Conservation (phyloP, 2,329 filamentous ascomycete genomes). For the Fusarium sp. region DNA sequence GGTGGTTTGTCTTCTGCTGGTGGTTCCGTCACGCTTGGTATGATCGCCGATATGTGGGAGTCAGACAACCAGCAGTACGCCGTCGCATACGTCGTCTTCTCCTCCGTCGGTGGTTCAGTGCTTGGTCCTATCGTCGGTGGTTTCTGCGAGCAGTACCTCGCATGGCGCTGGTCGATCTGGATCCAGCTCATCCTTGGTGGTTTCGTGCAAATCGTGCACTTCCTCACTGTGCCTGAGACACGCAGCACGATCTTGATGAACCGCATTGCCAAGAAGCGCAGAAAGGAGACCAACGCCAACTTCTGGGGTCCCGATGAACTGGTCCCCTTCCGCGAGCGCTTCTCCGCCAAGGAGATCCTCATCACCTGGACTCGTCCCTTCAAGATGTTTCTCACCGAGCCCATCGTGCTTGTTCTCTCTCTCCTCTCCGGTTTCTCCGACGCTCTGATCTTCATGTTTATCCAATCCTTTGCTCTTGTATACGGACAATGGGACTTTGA, state of each 20-base stretch:
- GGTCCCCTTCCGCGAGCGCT: conserved; percentile 66
- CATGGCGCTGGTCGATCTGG: conserved; percentile 83
- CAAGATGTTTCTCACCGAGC: conserved; percentile 78
- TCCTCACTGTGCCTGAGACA: conserved; percentile 80
- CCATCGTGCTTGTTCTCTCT: conserved; percentile 77
- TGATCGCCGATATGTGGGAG: conserved; percentile 81
- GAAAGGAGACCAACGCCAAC: conserved; percentile 68
- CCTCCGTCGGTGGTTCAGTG: conserved; percentile 80
- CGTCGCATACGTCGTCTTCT: conserved; percentile 81
- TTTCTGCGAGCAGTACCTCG: conserved; percentile 73
- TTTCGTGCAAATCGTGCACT: conserved; percentile 73
- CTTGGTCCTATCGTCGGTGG: conserved; percentile 83
- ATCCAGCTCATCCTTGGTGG: conserved; percentile 84
- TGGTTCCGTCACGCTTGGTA: conserved; percentile 77
- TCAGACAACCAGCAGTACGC: conserved; percentile 78
- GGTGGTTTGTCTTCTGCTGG: conserved; percentile 78
- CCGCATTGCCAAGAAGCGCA: conserved; percentile 78
- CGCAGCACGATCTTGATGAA: conserved; percentile 82
- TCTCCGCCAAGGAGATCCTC: conserved; percentile 67
- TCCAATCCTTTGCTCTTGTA: conserved; percentile 76
- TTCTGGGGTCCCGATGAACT: conserved; percentile 81
- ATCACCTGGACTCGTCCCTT: conserved; percentile 72
- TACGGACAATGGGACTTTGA: conserved; percentile 75
- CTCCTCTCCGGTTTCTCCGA: conserved; percentile 79
- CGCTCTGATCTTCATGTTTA: conserved; percentile 81